Percentiles rank a stretch among this genome's conserved stretches.
Conservation (phyloP, 1,284 basidiomycete species). For the Leccinum pachyderme region DNA sequence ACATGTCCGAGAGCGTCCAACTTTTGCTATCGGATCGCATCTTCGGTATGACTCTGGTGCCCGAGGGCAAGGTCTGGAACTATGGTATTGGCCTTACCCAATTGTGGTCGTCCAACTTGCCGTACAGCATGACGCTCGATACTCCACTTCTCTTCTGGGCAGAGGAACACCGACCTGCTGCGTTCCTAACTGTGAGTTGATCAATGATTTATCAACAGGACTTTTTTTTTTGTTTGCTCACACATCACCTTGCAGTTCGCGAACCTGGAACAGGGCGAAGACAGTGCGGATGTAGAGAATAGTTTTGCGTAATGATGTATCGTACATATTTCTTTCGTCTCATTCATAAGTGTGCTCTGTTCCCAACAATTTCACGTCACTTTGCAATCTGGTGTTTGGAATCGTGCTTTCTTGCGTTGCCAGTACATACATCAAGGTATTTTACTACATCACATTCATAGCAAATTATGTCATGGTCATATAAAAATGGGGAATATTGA, state of each 20-base stretch:
- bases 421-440: neutral
- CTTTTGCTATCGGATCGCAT: conserved; percentile 92
- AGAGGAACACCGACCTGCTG: conserved; percentile 88
- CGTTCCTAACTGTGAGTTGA: conserved; percentile 78
- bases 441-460: neutral
- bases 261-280: conserved; percentile 79
- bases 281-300: conserved; percentile 90
- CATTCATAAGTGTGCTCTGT: neutral
- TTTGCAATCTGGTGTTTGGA: conserved; percentile 1
- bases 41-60: conserved; percentile 87
- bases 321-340: neutral
- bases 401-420: neutral
- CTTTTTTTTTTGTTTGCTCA: conserved; percentile 3
- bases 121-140: conserved; percentile 87
- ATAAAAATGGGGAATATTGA: neutral
- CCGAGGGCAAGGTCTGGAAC: conserved; percentile 92
- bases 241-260: conserved; percentile 58
- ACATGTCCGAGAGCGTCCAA: conserved; percentile 97
- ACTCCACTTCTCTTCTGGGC: conserved; percentile 95
- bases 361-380: neutral
- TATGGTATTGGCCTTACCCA: conserved; percentile 92
- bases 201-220: neutral
- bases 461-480: neutral
- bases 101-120: conserved; percentile 82
- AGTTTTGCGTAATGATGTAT: conserved; percentile 65